Evolutionary conservation across 1,284 basidiomycete species (phyloP).

Genomic region (Chondrostereum purpureum): DNA sequence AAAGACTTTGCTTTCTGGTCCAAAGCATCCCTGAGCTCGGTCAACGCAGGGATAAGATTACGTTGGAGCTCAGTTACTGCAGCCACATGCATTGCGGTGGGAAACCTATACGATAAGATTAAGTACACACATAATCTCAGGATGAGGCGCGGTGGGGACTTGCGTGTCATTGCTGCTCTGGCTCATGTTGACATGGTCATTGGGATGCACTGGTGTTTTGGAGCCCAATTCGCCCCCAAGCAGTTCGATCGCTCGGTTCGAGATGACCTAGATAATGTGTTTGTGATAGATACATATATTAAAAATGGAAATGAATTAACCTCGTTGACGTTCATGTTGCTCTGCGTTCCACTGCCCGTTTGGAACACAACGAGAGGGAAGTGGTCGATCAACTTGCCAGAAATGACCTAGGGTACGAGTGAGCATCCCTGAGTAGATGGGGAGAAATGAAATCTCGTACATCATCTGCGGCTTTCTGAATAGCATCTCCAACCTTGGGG

Average conservation of each 20-base stretch:
- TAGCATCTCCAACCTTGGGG: conserved; percentile 82
- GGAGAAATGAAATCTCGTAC: conserved; percentile 33
- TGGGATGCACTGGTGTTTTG: conserved; percentile 98
- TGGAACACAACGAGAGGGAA: conserved; percentile 99
- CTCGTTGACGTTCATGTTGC: conserved; percentile 99
- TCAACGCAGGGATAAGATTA: conserved; percentile 81
- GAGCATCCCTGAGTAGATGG: too few species aligned
- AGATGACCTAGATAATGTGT: conserved; percentile 69
- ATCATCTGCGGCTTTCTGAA: conserved; percentile 93
- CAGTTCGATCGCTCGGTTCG: conserved; percentile 96
- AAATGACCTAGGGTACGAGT: conserved; percentile 90
- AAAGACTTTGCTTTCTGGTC: conserved; percentile 79
- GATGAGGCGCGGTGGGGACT: conserved; percentile 21
- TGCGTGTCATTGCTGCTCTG: conserved; percentile 99
- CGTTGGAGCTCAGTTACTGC: conserved; percentile 86
- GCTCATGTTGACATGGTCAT: conserved; percentile 99
- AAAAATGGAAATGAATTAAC: conserved; percentile 26
- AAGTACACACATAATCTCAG: conserved; percentile 5
- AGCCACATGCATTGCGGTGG: conserved; percentile 98
- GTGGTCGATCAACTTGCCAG: conserved; percentile 89
- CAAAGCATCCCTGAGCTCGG: conserved; percentile 79
- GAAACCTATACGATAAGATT: conserved; percentile 62
- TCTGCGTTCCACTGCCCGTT: conserved; percentile 98
- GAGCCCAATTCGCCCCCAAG: conserved; percentile 93
- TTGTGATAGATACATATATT: background rate